Percentiles rank a stretch among this genome's conserved stretches.
These are phyloP conservation scores for Myriosclerotinia curreyana DNA, from an alignment of 2,329 filamentous ascomycete genomes.

Conservation along the genomic window DNA sequence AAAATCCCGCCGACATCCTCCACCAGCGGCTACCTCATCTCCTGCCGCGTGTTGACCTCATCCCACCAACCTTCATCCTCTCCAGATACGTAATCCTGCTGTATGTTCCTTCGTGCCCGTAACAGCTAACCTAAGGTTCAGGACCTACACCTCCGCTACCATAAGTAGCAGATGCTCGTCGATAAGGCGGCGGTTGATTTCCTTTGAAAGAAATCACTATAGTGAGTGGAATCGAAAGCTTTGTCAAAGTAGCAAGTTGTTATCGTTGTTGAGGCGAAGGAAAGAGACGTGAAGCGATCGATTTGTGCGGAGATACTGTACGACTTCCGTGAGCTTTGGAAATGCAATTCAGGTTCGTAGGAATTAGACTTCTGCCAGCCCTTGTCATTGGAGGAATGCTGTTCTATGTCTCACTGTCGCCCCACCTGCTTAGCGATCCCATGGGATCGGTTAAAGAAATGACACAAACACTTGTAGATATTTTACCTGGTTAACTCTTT, in stretches of 20 bases:
- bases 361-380: too few species aligned
- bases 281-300: not conserved
- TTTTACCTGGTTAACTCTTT: too few species aligned
- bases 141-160: not conserved
- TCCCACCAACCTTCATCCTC: not conserved
- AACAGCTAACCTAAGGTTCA: not conserved
- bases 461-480: too few species aligned
- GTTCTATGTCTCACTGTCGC: too few species aligned
- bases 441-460: too few species aligned
- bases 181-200: not conserved
- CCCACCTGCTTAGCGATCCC: too few species aligned
- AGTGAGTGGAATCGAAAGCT: not conserved
- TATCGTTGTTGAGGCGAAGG: not conserved
- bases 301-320: too few species aligned
- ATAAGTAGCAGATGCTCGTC: not conserved
- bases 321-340: too few species aligned
- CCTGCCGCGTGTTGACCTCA: not conserved
- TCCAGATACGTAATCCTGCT: not conserved
- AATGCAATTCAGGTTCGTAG: too few species aligned
- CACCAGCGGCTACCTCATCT: too few species aligned
- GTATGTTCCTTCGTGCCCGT: not conserved
- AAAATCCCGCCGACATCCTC: too few species aligned
- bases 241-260: not conserved
- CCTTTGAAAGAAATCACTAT: conserved; percentile 3
- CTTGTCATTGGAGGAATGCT: too few species aligned